Evolutionary conservation across 2,329 filamentous ascomycete species (phyloP).

Genomic region (Coniella vitis): DNA sequence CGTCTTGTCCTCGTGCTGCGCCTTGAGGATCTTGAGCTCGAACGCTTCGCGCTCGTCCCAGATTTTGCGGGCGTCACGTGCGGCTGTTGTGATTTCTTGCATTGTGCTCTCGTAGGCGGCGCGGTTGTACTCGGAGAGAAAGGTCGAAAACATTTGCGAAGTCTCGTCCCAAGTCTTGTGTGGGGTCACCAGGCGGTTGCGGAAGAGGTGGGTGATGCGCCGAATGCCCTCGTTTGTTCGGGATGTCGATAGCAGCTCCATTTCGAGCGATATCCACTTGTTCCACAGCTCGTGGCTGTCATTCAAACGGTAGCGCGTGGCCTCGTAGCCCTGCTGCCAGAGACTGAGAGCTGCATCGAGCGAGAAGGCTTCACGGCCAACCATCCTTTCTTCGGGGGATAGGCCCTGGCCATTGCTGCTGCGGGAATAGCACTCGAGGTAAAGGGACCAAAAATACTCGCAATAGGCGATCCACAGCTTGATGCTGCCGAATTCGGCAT

Average conservation of each 20-base stretch:
- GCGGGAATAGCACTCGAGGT: slow-evolving; percentile 53
- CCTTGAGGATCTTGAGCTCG: slow-evolving; percentile 59
- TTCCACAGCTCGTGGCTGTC: slow-evolving; percentile 78
- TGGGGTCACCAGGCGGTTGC: slow-evolving; percentile 63
- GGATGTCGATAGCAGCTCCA: slow-evolving; percentile 56
- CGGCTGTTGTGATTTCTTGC: slow-evolving; percentile 57
- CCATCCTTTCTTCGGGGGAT: slow-evolving; percentile 60
- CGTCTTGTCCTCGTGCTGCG: slow-evolving; percentile 47
- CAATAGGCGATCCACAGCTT: slow-evolving; percentile 72
- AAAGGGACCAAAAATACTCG: slow-evolving; percentile 69
- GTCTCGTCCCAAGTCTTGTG: slow-evolving; percentile 71
- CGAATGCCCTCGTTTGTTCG: slow-evolving; percentile 51
- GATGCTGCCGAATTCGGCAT: slow-evolving; percentile 66
- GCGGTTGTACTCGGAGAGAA: slow-evolving; percentile 65
- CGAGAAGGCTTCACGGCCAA: slow-evolving; percentile 66
- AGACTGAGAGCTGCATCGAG: slow-evolving; percentile 59
- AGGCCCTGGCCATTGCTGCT: slow-evolving; percentile 41
- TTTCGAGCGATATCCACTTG: slow-evolving; percentile 65
- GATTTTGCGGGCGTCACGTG: slow-evolving; percentile 56
- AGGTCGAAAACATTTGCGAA: slow-evolving; percentile 66
- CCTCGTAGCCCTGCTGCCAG: slow-evolving; percentile 65
- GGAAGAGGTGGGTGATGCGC: slow-evolving; percentile 62
- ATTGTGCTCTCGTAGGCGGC: slow-evolving; percentile 68
- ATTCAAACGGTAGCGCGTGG: slow-evolving; percentile 65
- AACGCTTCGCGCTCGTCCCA: slow-evolving; percentile 59